A percentile compares a stretch with the other conserved stretches of the same genome.
These are phyloP conservation scores for Fusarium neocosmosporiellum DNA, from an alignment of 2,329 filamentous ascomycete species.

Conservation along the genomic window DNA sequence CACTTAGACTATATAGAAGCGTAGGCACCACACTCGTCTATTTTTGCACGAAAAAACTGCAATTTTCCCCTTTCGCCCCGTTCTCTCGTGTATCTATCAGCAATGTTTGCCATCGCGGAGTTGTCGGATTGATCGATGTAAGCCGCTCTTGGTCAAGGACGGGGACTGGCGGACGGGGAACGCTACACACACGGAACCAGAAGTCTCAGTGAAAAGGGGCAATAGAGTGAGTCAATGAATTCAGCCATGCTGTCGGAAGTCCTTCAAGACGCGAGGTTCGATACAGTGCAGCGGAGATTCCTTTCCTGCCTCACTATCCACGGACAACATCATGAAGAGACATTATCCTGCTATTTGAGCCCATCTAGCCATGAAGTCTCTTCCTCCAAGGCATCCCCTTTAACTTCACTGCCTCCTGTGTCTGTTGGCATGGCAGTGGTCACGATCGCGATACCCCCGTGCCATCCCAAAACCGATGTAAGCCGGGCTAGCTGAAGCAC, in stretches of 20 bases:
- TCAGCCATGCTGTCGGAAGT: background rate
- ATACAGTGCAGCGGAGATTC: background rate
- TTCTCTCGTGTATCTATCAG: background rate
- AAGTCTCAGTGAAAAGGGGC: background rate
- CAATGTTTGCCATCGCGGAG: background rate
- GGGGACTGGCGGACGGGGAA: background rate
- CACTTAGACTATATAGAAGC: background rate
- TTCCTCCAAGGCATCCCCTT: background rate
- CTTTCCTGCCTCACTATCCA: background rate
- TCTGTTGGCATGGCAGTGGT: background rate
- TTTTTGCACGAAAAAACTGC: background rate
- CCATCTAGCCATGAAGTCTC: background rate
- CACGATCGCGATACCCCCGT: background rate
- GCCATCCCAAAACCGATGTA: background rate
- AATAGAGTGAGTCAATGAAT: background rate
- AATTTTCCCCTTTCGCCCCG: background rate
- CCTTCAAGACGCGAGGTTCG: background rate
- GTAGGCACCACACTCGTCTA: no score
- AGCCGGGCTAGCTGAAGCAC: background rate
- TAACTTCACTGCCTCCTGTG: background rate
- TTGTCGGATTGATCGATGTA: background rate
- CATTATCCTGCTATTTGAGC: background rate
- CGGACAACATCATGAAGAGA: background rate
- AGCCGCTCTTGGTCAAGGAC: background rate
- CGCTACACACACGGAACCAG: background rate